A percentile compares a stretch with the other conserved stretches of the same genome.
Conservation (phyloP, 1,284 basidiomycete species). For the Leccinum fallax region DNA sequence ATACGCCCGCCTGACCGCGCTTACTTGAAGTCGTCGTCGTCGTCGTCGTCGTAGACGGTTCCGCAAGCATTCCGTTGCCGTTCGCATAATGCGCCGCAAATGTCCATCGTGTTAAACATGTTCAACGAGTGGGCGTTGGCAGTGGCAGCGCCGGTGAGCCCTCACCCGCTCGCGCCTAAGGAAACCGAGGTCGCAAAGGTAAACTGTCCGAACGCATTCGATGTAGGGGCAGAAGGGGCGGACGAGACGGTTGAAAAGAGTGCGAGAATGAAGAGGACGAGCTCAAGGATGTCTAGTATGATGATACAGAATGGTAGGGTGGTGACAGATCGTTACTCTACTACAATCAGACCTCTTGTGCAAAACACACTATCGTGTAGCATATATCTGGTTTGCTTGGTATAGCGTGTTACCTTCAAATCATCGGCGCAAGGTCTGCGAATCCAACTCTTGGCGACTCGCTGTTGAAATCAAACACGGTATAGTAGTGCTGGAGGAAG, state of each 20-base stretch:
- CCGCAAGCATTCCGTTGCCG: conserved; percentile 38
- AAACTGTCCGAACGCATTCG: conserved; percentile 26
- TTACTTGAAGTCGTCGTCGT: conserved; percentile 56
- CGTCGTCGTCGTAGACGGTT: conserved; percentile 26
- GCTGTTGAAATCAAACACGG: no score
- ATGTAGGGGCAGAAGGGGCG: background rate
- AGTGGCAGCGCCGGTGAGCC: background rate
- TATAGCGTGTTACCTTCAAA: no score
- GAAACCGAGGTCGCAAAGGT: conserved; percentile 15
- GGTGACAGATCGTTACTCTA: no score
- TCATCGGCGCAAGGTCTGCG: no score
- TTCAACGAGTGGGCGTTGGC: conserved; percentile 28
- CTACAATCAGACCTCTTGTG: no score
- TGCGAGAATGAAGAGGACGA: conserved; percentile 42
- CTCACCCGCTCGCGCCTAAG: conserved; percentile 11
- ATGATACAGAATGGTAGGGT: no score
- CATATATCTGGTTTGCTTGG: no score
- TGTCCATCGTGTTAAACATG: conserved; percentile 39
- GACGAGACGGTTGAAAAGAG: conserved; percentile 62
- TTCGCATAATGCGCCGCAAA: conserved; percentile 54
- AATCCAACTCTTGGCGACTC: no score
- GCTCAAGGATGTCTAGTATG: no score
- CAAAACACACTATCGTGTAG: no score
- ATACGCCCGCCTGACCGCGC: background rate
- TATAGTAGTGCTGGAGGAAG: no score